Evolutionary conservation across 2,329 filamentous ascomycete genomes (phyloP).

Genomic region (Aurifilum marmelostoma): DNA sequence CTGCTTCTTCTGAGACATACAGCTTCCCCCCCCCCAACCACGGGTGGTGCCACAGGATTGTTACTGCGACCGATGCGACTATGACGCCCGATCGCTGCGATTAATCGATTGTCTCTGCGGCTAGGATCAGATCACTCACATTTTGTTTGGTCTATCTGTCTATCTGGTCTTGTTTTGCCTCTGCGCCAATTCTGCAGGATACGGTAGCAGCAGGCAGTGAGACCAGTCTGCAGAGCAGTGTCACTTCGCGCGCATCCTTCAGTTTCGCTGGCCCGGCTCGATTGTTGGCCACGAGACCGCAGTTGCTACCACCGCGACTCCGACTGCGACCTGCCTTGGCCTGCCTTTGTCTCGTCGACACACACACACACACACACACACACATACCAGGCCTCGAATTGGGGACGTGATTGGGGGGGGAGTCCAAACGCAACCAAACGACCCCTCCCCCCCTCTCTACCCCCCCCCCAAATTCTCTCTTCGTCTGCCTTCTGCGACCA

Average conservation of each 20-base stretch:
- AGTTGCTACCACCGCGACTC: neutral
- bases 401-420: too few relatives aligned
- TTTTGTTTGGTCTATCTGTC: neutral
- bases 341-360: neutral
- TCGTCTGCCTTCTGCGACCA: neutral
- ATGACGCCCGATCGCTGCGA: conserved; percentile 10
- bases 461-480: neutral
- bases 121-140: conserved; percentile 7
- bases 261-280: neutral
- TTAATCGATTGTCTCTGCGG: conserved; percentile 17
- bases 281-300: conserved; percentile 12
- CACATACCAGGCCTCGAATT: too few relatives aligned
- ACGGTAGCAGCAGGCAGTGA: neutral
- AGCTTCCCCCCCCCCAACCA: conserved; percentile 16
- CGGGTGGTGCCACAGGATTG: conserved; percentile 16
- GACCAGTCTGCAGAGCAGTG: neutral
- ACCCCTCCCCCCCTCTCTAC: neutral
- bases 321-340: conserved; percentile 4
- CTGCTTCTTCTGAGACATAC: conserved; percentile 30
- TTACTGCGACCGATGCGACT: neutral
- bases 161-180: neutral
- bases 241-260: conserved; percentile 5
- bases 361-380: neutral
- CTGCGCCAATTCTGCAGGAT: neutral
- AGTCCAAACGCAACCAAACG: neutral